Base-by-base conservation (phyloP, 2,329 filamentous ascomycete genomes). In the Colletotrichum lupini region DNA sequence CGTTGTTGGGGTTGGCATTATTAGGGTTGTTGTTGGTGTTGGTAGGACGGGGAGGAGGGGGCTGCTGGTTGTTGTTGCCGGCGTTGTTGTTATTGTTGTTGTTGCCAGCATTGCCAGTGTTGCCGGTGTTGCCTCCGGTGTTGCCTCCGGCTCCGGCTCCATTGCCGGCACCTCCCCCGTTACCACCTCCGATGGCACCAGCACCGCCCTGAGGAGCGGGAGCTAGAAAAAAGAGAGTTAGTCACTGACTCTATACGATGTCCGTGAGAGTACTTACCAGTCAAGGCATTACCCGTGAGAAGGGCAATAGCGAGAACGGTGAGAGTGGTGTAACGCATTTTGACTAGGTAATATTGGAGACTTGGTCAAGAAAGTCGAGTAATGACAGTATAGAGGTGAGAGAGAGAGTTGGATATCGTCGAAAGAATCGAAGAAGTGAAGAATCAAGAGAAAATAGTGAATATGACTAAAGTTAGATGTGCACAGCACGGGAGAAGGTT, bases 251-350 rank as follows among this genome's bases (percentile, higher is more conserved):
- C 9, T 9, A 19, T 49, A 22, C 4, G 42, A 11, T 49, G 42
- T n/a, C 19, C 19, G 8, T 22, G 42, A 24, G 57, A 32, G 16
- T 2, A 60, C n/a, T 14, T 24, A 60, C 58, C 60, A 28, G 60
- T 63, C 60, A 63, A 49, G 60, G 42, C 60, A 49, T 63, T 63
- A 37, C 60, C 60, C 24, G 60, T 63, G 37, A 63, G 60, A 8
- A 63, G 60, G 60, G 60, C 60, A n/a, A 63, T 63, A n/a, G 60
- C 60, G 24, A 63, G 60, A 49, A 63, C 35, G 26, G 60, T 63
- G 42, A 63, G 60, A 49, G 22, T 52, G 16, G 60, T 49, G 60
- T 52, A 63, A 63, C 60, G 60, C 60, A 63, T 63, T 63, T 63
- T 63, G 60, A 63, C 35, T 63, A 42, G 60, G 49, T 42, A n/a